A percentile compares a stretch with the other conserved stretches of the same genome.
These are phyloP conservation scores for Microcyclospora pomicola DNA, from an alignment of 2,329 filamentous ascomycete species.

Conservation along the genomic window DNA sequence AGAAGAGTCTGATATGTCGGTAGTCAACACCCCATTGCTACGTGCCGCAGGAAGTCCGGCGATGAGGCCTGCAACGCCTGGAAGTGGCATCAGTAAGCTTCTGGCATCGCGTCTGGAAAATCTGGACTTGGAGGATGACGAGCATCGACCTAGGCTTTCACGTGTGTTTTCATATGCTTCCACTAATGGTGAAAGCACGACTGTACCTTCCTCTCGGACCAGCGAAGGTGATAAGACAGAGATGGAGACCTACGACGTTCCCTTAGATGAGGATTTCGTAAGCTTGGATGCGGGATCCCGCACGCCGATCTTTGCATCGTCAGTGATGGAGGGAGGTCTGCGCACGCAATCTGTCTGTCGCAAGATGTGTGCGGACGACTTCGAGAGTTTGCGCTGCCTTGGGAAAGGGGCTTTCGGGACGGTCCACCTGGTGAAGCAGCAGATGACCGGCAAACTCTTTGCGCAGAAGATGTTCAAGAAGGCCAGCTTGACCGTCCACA, in stretches of 20 bases:
- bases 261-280: slow-evolving; percentile 71
- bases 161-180: slow-evolving; percentile 22
- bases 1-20: slow-evolving; percentile 40
- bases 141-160: slow-evolving; percentile 37
- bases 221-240: slow-evolving; percentile 59
- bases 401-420: slow-evolving; percentile 96
- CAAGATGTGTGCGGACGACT: slow-evolving; percentile 88
- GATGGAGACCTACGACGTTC: slow-evolving; percentile 71
- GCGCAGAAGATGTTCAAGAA: slow-evolving; percentile 99
- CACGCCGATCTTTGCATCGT: slow-evolving; percentile 22
- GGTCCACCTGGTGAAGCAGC: slow-evolving; percentile 84
- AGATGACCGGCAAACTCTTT: slow-evolving; percentile 72
- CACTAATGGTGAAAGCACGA: slow-evolving; percentile 35
- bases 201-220: slow-evolving; percentile 38
- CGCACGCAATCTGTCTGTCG: slow-evolving; percentile 40
- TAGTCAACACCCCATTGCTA: slow-evolving; percentile 19
- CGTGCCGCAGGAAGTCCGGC: slow-evolving; percentile 24
- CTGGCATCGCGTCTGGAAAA: slow-evolving; percentile 71
- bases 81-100: slow-evolving; percentile 59
- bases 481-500: slow-evolving; percentile 86
- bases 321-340: slow-evolving; percentile 41
- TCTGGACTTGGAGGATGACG: slow-evolving; percentile 50
- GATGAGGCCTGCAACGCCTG: slow-evolving; percentile 34
- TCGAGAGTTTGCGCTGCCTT: slow-evolving; percentile 78
- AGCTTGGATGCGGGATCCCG: slow-evolving; percentile 41